Conservation (phyloP, 1,284 basidiomycete genomes). For the Irpex sp. region DNA sequence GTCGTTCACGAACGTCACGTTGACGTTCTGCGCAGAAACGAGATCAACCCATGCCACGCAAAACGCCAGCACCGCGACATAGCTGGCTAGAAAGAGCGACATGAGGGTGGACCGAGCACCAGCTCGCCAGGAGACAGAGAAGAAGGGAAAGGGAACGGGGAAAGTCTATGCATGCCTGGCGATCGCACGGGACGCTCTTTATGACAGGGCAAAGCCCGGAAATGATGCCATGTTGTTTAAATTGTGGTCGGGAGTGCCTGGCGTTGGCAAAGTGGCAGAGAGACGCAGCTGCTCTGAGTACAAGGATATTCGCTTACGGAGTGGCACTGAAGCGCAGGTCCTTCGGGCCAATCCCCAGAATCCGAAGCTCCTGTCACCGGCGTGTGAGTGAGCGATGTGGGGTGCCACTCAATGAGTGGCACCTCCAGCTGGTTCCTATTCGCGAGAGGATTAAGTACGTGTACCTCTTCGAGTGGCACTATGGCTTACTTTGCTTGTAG, state of each 20-base stretch:
- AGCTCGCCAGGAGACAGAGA: conserved; percentile 9
- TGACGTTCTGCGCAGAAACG: conserved; percentile 1
- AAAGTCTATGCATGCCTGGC: neutral
- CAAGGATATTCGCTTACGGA: neutral
- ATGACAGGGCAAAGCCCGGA: neutral
- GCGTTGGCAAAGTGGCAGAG: neutral
- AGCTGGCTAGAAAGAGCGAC: conserved; percentile 1
- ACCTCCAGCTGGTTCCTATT: too few relatives aligned
- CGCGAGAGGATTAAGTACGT: too few relatives aligned
- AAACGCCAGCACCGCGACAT: neutral
- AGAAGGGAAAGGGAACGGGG: neutral
- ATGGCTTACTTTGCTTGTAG: too few relatives aligned
- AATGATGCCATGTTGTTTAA: neutral
- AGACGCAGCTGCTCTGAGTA: neutral
- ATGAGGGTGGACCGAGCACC: neutral
- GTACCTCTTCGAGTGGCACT: too few relatives aligned
- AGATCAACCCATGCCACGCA: neutral
- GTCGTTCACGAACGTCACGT: neutral
- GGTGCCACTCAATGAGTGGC: too few relatives aligned
- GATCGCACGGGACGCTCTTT: neutral
- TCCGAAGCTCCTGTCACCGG: neutral
- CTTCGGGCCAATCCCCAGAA: neutral
- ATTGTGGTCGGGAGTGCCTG: neutral
- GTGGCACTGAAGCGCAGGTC: neutral
- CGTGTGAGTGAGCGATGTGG: neutral